These are phyloP conservation scores for Geotrichum bryndzae DNA, from an alignment of 1,139 yeast species.

Conservation along the genomic window DNA sequence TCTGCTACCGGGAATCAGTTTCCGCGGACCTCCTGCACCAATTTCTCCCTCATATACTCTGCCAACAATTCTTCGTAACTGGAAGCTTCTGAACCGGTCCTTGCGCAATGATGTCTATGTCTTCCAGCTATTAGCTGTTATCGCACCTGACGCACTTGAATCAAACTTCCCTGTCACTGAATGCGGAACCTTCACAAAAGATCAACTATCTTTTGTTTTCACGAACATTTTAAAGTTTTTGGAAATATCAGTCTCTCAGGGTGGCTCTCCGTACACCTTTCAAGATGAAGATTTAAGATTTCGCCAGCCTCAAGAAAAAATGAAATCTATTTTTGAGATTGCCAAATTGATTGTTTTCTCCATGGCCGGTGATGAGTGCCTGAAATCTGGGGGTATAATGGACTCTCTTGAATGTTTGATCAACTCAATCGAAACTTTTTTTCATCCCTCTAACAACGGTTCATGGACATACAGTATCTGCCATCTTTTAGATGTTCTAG, in stretches of 20 bases:
- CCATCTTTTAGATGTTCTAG: conserved; percentile 46
- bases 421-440: conserved; percentile 73
- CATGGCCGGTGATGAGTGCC: conserved; percentile 42
- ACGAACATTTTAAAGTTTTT: conserved; percentile 40
- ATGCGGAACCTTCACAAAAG: conserved; percentile 58
- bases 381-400: conserved; percentile 45
- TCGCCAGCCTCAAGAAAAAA: conserved; percentile 25
- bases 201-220: conserved; percentile 55
- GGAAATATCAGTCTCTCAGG: conserved; percentile 37
- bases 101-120: conserved; percentile 61
- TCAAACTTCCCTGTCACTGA: conserved; percentile 36
- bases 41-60: conserved; percentile 27
- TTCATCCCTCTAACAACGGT: conserved; percentile 88
- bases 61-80: conserved; percentile 64
- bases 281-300: conserved; percentile 25
- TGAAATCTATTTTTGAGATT: conserved; percentile 33
- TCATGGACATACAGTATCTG: conserved; percentile 75
- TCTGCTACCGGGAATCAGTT: conserved; percentile 28
- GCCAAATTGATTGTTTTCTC: conserved; percentile 63
- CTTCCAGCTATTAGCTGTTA: conserved; percentile 58
- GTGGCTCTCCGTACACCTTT: conserved; percentile 34
- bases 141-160: conserved; percentile 45
- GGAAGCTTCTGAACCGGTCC: conserved; percentile 58
- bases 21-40: conserved; percentile 16
- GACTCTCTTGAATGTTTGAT: conserved; percentile 50